Base-by-base conservation (phyloP, 306 rosid genomes). In the Delonix regia region DNA sequence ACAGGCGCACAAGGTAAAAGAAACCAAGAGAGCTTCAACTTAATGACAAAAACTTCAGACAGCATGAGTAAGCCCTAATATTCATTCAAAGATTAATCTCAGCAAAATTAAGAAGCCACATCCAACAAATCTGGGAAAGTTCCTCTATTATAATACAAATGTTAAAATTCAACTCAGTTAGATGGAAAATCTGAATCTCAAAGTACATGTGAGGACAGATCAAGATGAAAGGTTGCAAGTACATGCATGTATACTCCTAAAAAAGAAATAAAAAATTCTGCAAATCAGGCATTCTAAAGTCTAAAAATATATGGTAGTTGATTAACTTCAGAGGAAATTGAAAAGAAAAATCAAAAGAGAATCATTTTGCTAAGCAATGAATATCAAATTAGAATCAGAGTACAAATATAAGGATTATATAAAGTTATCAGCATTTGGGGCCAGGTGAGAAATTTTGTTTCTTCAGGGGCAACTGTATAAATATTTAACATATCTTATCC, bases 21-120 rank as follows among this genome's bases (percentile, higher is more conserved):
- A 57, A 71, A 69, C 81, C 60, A 63, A 61, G 57, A 49, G 51
- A 38, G 57, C 57, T 27, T 15, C 55, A 59, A 42, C 49, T 60
- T 49, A 48, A 73, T 38, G 53, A 42, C 36, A 74, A 74, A 33
- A 51, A 69, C 57, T 21, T n/a, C 22, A 52, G 60, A 41, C 63
- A 78, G 78, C 39, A 62, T 6, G 16, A 74, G 55, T 47, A 69
- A 42, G 81, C 28, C 64, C 77, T 73, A 14, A 63, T 60, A 33
- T 28, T 71, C 74, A 51, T 60, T 36, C 49, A 49, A 38, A 48
- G 4, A 24, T 78, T 25, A 47, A 60, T 25, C 67, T 6, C 38
- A 57, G 24, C 12, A 66, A 67, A 69, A 59, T 53, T 8, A 25
- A 22, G 6, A 39, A 65, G 69, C 59, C 68, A 47, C 42, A 55